Evolutionary conservation across 2,329 filamentous ascomycete genomes (phyloP).

Genomic region (Macrophomina tecta): DNA sequence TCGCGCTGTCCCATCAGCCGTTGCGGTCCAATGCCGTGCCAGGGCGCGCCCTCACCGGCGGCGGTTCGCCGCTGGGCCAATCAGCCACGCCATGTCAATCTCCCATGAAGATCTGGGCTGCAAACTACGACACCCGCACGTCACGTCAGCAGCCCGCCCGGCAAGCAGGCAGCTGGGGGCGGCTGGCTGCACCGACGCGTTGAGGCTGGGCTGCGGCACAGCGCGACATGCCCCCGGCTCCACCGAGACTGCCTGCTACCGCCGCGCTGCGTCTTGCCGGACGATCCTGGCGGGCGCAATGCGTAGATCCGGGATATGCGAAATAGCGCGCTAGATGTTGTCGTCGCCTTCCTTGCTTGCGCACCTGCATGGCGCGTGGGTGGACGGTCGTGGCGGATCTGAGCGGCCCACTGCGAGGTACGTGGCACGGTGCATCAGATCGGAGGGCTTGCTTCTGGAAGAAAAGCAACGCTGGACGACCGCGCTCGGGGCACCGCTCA

Average conservation of each 20-base stretch:
- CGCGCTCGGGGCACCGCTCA: conserved; percentile 6
- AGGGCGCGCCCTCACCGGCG: conserved; percentile 17
- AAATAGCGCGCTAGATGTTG: conserved; percentile 19
- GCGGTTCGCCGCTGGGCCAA: conserved; percentile 5
- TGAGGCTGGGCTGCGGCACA: conserved; percentile 18
- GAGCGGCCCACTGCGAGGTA: conserved; percentile 20
- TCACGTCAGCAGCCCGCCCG: conserved; percentile 6
- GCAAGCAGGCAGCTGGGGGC: neutral
- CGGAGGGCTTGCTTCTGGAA: conserved; percentile 16
- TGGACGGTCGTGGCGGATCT: neutral
- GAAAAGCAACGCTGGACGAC: conserved; percentile 19
- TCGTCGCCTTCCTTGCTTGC: conserved; percentile 16
- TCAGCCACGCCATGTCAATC: conserved; percentile 13
- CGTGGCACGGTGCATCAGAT: conserved; percentile 19
- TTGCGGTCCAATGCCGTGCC: conserved; percentile 23
- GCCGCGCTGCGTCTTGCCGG: conserved; percentile 17
- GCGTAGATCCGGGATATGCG: conserved; percentile 11
- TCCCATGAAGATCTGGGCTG: conserved; percentile 20
- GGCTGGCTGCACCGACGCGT: neutral
- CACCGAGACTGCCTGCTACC: conserved; percentile 6
- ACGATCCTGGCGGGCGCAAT: conserved; percentile 11
- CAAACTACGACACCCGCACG: conserved; percentile 1
- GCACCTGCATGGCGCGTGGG: conserved; percentile 20
- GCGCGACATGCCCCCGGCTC: conserved; percentile 5
- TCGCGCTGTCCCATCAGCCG: conserved; percentile 4